Percentiles rank a stretch among this genome's conserved stretches.
These are phyloP conservation scores for Funneliformis geosporum DNA, from an alignment of 192 early-diverging fungal species.

Conservation along the genomic window DNA sequence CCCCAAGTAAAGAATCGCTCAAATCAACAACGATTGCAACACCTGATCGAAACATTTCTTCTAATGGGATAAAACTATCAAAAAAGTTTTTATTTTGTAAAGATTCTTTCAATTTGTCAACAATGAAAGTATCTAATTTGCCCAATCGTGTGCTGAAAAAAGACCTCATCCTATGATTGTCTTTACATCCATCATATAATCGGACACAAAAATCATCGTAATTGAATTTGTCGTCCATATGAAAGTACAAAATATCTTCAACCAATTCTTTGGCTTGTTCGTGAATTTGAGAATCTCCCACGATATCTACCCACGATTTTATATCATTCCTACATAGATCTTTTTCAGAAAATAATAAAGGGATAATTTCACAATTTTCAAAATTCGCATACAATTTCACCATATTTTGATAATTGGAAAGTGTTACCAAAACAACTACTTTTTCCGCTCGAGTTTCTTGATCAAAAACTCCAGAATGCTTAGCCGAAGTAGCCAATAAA, in stretches of 20 bases:
- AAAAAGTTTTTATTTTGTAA: background rate
- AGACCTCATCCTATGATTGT: background rate
- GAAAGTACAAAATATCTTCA: background rate
- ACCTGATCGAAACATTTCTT: slow-evolving; percentile 4
- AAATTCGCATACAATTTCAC: background rate
- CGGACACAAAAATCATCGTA: background rate
- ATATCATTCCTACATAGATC: background rate
- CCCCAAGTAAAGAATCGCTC: slow-evolving; percentile 1
- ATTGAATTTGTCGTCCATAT: background rate
- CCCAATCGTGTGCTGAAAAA: background rate
- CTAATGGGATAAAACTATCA: background rate
- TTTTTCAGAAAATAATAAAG: slow-evolving; percentile 4
- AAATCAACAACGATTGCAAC: slow-evolving; percentile 10
- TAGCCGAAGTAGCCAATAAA: background rate
- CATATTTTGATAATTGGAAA: slow-evolving; percentile 1
- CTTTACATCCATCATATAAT: background rate
- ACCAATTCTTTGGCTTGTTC: background rate
- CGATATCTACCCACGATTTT: background rate
- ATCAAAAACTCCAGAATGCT: background rate
- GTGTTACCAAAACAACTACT: slow-evolving; percentile 6
- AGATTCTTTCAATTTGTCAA: background rate
- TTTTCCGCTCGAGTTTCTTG: background rate
- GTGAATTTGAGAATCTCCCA: background rate
- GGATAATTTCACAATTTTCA: background rate
- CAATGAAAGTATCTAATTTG: slow-evolving; percentile 15